Evolutionary conservation across 805 yeast genomes (phyloP), one percentile per base, ranked within the genome.

Genomic region (Cyberlindnera meyerae): DNA sequence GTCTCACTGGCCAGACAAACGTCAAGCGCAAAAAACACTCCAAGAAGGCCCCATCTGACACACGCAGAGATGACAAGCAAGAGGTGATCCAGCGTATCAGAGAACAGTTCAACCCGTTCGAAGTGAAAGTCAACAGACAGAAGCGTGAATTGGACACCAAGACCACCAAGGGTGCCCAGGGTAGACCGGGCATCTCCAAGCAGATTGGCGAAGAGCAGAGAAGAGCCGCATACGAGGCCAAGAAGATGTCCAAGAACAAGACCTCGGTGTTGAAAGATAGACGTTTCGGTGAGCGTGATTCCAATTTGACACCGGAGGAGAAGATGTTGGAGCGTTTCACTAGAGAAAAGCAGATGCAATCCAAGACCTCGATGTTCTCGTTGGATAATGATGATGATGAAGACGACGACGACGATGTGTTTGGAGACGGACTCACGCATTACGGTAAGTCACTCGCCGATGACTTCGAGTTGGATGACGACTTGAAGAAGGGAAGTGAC

Each of bases 301-400:
- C 67, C 7, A 60, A 67, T 32, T 54, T 93, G 67, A 74, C 82
- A n/a, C 79, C 79, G 11, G 97, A 93, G 60, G 96, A 93, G 49
- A 86, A 83, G 60, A 88, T 88, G 96, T 73, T 93, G 62, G 96
- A 83, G 55, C 79, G 98, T 65, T 93, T 87, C 66, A 85, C 96
- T 4, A 77, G 81, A 39, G 97, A 90, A 65, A 73, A 84, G 56
- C 94, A 87, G 58, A 52, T 71, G 13, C 72, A 73, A 41, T 65
- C 72, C 16, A 79, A 71, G 48, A 65, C 70, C 28, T 74, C 78
- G 21, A 53, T 84, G 44, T 90, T 77, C 51, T 82, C 84, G 54
- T 73, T 89, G 34, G 90, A 85, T 20, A 57, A 55, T 33, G 57
- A 47, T n/a, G 62, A 52, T 32, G 77, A 66, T 18, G 65, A 59